phyloP scores from a whole-genome alignment of 2,329 filamentous ascomycete species.

The Exophiala mesophila region DNA sequence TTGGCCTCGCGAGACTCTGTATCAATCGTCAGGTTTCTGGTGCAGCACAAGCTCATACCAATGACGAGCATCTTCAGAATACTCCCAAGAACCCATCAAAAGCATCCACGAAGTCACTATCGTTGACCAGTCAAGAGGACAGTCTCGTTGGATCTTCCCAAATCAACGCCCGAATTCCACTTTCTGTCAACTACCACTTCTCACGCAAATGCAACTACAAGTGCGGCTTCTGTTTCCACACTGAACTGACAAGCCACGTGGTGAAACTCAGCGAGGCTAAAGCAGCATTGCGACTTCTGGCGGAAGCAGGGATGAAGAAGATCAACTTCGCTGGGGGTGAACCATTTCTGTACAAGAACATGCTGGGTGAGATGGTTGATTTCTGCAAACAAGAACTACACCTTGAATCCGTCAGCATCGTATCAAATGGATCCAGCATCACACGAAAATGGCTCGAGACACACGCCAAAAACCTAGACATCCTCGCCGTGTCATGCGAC shows the following conservation, averaged over 20 bases:
- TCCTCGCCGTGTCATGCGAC: conserved; percentile 53
- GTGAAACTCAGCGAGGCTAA: conserved; percentile 40
- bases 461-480: conserved; percentile 45
- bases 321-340: conserved; percentile 55
- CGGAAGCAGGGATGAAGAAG: conserved; percentile 50
- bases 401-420: conserved; percentile 50
- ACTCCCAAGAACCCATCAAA: neutral
- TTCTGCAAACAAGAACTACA: conserved; percentile 48
- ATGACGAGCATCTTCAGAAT: neutral
- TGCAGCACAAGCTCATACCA: neutral
- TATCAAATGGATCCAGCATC: conserved; percentile 50
- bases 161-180: too few relatives aligned
- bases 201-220: conserved; percentile 46
- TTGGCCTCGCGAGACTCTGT: neutral
- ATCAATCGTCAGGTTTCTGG: neutral
- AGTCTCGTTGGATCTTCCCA: too few relatives aligned
- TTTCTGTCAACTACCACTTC: conserved; percentile 47
- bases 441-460: conserved; percentile 40
- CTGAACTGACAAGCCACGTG: conserved; percentile 46
- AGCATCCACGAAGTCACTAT: neutral
- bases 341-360: conserved; percentile 47
- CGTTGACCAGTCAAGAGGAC: neutral
- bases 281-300: conserved; percentile 42
- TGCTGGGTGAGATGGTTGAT: conserved; percentile 40
- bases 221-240: conserved; percentile 57